These are phyloP conservation scores for Peltaster fructicola DNA, from an alignment of 2,329 filamentous ascomycete genomes.

Conservation along the genomic window DNA sequence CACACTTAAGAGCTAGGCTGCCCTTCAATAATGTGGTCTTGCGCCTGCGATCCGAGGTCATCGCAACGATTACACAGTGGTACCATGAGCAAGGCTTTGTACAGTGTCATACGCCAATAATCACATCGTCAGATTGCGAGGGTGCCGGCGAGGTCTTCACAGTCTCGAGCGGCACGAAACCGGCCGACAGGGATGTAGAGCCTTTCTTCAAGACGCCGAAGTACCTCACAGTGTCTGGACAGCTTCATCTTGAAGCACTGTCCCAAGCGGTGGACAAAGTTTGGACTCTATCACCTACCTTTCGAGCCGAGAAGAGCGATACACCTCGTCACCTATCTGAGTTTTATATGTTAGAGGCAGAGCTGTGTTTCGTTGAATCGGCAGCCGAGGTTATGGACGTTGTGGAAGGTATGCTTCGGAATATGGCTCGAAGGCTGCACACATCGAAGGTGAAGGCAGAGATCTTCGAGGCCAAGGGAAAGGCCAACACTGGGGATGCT, in stretches of 20 bases:
- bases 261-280: constrained; percentile 77
- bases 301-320: constrained; percentile 83
- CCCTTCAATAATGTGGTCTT: constrained; percentile 66
- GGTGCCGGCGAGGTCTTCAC: constrained; percentile 88
- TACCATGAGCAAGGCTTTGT: constrained; percentile 56
- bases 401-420: constrained; percentile 60
- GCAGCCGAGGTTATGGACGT: constrained; percentile 57
- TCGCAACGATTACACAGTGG: constrained; percentile 54
- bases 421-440: constrained; percentile 33
- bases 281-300: constrained; percentile 86
- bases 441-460: constrained; percentile 36
- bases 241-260: constrained; percentile 84
- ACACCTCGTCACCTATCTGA: constrained; percentile 88
- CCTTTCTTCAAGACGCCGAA: constrained; percentile 75
- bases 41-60: constrained; percentile 65
- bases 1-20: constrained; percentile 69
- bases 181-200: constrained; percentile 20
- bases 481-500: constrained; percentile 11
- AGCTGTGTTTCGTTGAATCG: constrained; percentile 60
- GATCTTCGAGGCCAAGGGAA: constrained; percentile 22
- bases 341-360: constrained; percentile 96
- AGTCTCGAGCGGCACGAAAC: constrained; percentile 30
- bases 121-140: constrained; percentile 94
- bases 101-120: constrained; percentile 80
- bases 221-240: constrained; percentile 87